A percentile compares a stretch with the other conserved stretches of the same genome.
These are phyloP conservation scores for Achaetomium macrosporum DNA, from an alignment of 2,329 filamentous ascomycete genomes.

Conservation along the genomic window DNA sequence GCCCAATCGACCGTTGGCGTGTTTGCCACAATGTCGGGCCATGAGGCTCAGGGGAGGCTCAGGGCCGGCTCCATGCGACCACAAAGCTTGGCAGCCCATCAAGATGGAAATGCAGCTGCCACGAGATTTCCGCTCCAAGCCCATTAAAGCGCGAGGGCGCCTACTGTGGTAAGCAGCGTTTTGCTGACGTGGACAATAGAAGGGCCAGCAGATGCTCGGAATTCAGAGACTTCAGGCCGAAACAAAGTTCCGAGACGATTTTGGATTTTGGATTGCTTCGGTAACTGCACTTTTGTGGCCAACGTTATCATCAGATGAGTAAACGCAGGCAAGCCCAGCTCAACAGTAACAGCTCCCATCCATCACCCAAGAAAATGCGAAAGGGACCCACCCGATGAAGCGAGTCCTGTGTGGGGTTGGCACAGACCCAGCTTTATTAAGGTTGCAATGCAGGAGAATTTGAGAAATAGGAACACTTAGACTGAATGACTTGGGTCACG, in stretches of 20 bases:
- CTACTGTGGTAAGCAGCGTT: background rate
- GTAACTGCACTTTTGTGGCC: too few relatives aligned
- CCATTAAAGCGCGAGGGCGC: background rate
- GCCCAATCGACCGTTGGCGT: constrained; percentile 9
- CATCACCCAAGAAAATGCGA: background rate
- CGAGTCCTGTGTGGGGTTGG: background rate
- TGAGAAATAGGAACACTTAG: too few relatives aligned
- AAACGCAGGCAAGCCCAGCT: too few relatives aligned
- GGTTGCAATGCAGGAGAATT: too few relatives aligned
- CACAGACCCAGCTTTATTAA: background rate
- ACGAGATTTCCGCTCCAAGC: too few relatives aligned
- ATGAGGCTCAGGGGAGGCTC: constrained; percentile 4
- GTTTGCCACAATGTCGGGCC: background rate
- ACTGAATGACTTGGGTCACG: too few relatives aligned
- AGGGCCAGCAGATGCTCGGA: background rate
- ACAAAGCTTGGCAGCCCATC: constrained; percentile 5
- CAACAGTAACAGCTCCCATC: background rate
- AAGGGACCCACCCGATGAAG: background rate
- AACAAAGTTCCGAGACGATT: too few relatives aligned
- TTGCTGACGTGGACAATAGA: background rate
- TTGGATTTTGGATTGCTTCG: too few relatives aligned
- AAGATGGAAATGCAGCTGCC: background rate
- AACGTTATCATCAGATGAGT: background rate
- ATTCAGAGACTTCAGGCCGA: background rate
- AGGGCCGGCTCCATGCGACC: background rate